Evolutionary conservation across 192 early-diverging fungal genomes (phyloP).

Genomic region (Coemansia sp.): DNA sequence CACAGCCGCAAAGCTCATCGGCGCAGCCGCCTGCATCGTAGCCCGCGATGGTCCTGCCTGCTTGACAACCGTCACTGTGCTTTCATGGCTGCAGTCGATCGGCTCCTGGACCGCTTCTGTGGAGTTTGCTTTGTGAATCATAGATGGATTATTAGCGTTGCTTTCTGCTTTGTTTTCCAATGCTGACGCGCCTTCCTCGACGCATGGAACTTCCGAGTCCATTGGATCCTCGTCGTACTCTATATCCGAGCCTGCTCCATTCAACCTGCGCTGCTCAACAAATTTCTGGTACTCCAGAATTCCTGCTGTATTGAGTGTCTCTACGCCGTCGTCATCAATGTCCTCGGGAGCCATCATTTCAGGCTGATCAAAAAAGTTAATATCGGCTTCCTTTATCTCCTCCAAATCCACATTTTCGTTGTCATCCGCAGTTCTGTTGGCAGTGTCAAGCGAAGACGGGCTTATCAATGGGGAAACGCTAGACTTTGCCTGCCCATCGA

Average conservation of each 20-base stretch:
- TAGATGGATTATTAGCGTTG: background rate
- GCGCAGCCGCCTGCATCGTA: constrained; percentile 26
- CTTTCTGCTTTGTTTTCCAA: background rate
- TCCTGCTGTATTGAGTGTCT: constrained; percentile 17
- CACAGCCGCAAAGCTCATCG: constrained; percentile 65
- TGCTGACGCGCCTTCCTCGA: background rate
- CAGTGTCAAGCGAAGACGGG: background rate
- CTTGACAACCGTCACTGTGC: constrained; percentile 26
- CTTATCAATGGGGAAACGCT: background rate
- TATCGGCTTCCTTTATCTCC: constrained; percentile 28
- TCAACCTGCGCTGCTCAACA: constrained; percentile 25
- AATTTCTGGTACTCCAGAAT: constrained; percentile 52
- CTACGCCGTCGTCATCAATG: constrained; percentile 26
- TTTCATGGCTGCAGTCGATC: constrained; percentile 27
- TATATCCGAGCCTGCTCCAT: background rate
- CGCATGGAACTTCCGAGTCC: background rate
- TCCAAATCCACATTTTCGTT: constrained; percentile 10
- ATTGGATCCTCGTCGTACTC: background rate
- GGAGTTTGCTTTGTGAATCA: too few species aligned
- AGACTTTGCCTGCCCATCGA: background rate
- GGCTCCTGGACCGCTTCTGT: background rate
- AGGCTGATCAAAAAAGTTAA: constrained; percentile 13
- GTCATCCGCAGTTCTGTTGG: background rate
- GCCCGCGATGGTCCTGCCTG: constrained; percentile 19
- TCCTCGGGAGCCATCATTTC: constrained; percentile 13